Percentiles rank a stretch among this genome's conserved stretches.
Evolutionary conservation across 2,329 filamentous ascomycete genomes (phyloP).

Genomic region (Amesomyces nigricolor): DNA sequence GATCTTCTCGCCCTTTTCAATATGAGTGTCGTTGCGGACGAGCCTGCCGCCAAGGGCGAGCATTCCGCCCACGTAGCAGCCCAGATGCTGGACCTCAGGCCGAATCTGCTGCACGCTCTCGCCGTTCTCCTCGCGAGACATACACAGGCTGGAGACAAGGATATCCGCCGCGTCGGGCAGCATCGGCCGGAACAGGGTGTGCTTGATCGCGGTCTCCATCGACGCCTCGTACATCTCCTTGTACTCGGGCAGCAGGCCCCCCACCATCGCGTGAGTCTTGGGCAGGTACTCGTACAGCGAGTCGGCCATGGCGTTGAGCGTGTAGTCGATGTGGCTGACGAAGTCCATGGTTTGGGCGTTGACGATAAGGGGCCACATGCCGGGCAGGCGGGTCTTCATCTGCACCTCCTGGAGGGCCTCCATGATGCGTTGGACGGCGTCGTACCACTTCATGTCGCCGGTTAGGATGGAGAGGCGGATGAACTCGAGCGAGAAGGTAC

Average conservation of each 20-base stretch:
- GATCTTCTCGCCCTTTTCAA: constrained; percentile 51
- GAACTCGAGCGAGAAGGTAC: constrained; percentile 69
- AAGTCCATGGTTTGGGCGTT: constrained; percentile 21
- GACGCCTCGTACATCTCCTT: constrained; percentile 56
- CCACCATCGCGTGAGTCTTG: constrained; percentile 49
- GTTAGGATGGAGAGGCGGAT: constrained; percentile 68
- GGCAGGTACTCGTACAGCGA: constrained; percentile 47
- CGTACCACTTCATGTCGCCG: constrained; percentile 64
- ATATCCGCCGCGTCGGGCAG: constrained; percentile 52
- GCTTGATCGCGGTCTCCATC: constrained; percentile 52
- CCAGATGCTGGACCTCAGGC: constrained; percentile 50
- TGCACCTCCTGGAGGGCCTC: constrained; percentile 55
- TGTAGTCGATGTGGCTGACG: constrained; percentile 30
- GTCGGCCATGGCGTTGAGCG: constrained; percentile 35
- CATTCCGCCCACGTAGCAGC: constrained; percentile 67
- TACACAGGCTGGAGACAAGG: constrained; percentile 49
- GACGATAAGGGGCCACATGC: constrained; percentile 65
- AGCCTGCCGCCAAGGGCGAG: constrained; percentile 62
- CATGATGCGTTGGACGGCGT: constrained; percentile 69
- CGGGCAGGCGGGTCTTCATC: constrained; percentile 60
- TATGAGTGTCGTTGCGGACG: constrained; percentile 46
- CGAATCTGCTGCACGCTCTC: constrained; percentile 32
- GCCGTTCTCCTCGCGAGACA: constrained; percentile 12
- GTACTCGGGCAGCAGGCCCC: constrained; percentile 54
- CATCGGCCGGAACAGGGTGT: constrained; percentile 62